phyloP scores from a whole-genome alignment of 1,284 basidiomycete species.

The Pterulicium gracile region DNA sequence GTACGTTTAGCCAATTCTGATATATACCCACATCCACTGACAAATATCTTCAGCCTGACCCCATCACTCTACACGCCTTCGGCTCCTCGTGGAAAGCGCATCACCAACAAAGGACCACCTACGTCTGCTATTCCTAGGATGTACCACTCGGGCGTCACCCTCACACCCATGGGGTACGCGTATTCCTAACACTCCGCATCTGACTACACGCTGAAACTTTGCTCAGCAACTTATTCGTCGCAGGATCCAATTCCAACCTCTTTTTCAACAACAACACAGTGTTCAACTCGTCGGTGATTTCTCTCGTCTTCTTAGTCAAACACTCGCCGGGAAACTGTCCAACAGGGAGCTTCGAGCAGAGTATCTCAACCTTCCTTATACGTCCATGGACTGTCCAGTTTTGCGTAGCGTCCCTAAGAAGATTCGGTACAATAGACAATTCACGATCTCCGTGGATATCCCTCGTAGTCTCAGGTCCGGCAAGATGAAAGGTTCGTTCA shows the following conservation, averaged over 20 bases:
- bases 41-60: constrained; percentile 16
- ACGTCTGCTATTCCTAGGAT: constrained; percentile 31
- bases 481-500: background rate
- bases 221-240: background rate
- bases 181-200: background rate
- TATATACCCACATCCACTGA: background rate
- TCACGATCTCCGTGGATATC: background rate
- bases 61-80: constrained; percentile 42
- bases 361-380: background rate
- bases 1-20: constrained; percentile 7
- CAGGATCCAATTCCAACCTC: background rate
- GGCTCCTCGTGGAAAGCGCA: constrained; percentile 32
- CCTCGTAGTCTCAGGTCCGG: background rate
- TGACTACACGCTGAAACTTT: background rate
- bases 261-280: background rate
- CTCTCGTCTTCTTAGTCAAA: no score
- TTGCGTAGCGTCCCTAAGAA: background rate
- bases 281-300: background rate
- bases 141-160: constrained; percentile 32
- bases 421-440: background rate
- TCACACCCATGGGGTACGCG: constrained; percentile 26
- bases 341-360: background rate
- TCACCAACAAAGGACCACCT: constrained; percentile 34
- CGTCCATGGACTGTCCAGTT: background rate
- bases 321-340: background rate